These are phyloP conservation scores for Hypoxylon sp. DNA, from an alignment of 2,329 filamentous ascomycete genomes.

Conservation along the genomic window DNA sequence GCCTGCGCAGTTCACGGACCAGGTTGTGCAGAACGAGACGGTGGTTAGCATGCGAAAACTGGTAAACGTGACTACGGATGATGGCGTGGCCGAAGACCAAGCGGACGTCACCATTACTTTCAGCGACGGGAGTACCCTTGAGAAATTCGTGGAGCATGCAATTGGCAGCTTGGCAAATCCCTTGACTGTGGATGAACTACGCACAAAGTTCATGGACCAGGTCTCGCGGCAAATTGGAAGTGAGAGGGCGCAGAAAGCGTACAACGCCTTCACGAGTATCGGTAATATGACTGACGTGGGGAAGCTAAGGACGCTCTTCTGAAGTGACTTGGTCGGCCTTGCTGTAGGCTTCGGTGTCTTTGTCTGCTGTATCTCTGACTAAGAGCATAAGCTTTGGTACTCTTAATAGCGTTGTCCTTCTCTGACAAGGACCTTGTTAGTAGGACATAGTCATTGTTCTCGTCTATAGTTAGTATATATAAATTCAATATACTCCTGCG, in stretches of 20 bases:
- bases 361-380: background rate
- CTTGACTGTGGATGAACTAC: constrained; percentile 59
- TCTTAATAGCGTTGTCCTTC: background rate
- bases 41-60: constrained; percentile 60
- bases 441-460: constrained; percentile 6
- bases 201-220: constrained; percentile 64
- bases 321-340: background rate
- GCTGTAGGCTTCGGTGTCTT: background rate
- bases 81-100: constrained; percentile 57
- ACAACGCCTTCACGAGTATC: constrained; percentile 51
- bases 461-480: background rate
- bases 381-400: background rate
- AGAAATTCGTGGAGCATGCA: constrained; percentile 62
- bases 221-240: constrained; percentile 57
- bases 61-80: constrained; percentile 59
- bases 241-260: constrained; percentile 52
- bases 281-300: constrained; percentile 51
- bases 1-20: constrained; percentile 63
- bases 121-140: constrained; percentile 53
- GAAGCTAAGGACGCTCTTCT: constrained; percentile 39
- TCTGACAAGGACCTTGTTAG: background rate
- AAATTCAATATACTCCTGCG: background rate
- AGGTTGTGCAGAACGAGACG: constrained; percentile 57
- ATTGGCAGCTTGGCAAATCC: constrained; percentile 63
- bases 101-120: constrained; percentile 51